Conservation (phyloP, 768 basidiomycete genomes). For the Lactifluus piperatus region DNA sequence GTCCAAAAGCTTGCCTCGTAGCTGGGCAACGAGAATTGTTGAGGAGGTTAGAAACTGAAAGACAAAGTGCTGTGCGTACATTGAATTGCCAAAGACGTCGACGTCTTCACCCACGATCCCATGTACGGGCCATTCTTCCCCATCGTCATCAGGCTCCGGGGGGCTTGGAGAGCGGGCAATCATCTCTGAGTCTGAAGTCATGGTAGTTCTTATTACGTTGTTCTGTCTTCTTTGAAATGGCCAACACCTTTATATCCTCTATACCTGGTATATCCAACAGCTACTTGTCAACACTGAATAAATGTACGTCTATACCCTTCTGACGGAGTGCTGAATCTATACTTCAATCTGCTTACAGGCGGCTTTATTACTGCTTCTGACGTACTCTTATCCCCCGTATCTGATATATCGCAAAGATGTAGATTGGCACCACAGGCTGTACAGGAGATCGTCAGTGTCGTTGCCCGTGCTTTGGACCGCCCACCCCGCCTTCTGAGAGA, state of each 20-base stretch:
- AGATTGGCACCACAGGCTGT: constrained; percentile 42
- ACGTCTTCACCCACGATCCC: constrained; percentile 20
- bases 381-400: constrained; percentile 38
- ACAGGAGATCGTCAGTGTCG: constrained; percentile 39
- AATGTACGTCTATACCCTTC: neutral
- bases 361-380: constrained; percentile 41
- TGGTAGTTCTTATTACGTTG: neutral
- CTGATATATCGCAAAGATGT: constrained; percentile 50
- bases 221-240: neutral
- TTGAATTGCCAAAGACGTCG: constrained; percentile 16
- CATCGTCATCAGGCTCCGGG: constrained; percentile 10
- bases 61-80: neutral
- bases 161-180: constrained; percentile 14
- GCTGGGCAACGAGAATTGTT: neutral
- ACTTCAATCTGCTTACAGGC: constrained; percentile 31
- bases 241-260: constrained; percentile 9
- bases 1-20: constrained; percentile 14
- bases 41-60: neutral
- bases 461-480: constrained; percentile 38
- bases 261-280: constrained; percentile 10
- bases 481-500: constrained; percentile 36
- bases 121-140: constrained; percentile 18
- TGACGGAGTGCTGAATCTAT: neutral
- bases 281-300: constrained; percentile 6
- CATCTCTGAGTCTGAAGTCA: neutral